Base-by-base conservation (phyloP, 2,329 filamentous ascomycete genomes). In the Fusarium vanettenii region DNA sequence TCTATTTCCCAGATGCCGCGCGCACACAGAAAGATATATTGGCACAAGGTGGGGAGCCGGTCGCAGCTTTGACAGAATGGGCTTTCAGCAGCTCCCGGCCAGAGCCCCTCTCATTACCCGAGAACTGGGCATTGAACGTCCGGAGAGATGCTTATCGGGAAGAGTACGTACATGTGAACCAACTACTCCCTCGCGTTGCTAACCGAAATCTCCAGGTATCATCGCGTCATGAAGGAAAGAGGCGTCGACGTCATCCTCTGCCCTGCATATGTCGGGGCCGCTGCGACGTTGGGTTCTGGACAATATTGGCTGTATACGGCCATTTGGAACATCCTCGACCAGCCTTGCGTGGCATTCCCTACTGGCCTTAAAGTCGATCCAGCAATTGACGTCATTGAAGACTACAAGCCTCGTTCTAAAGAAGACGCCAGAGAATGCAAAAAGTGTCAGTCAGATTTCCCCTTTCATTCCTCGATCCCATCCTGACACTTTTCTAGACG, bases 311-410 rank as follows among this genome's bases (percentile, higher is more conserved):
- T 66, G 25, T 82, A 82, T 61, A 82, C 80, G 1, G 74, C 76
- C 4, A 77, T 81, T 25, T 82, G 79, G 77, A 82, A 82, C 39
- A 74, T 80, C 5, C 78, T 82, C 2, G 81, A 82, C 41, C 75
- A 79, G 14, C 80, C 80, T 1, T 76, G 66, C 29, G 66, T 72
- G 9, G 69, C 78, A 2, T 78, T 82, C 20, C 80, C 81, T 6
- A 81, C 75, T 4, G 78, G 77, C 2, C 25, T 75, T 2, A 69
- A 45, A 55, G 65, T 60, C 11, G 62, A 69, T 22, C 43, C 63
- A 5, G 60, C 62, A 9, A 52, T 72, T 2, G 60, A 66, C 10
- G 57, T 67, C n/a, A n/a, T 62, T 2, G 75, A 73, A 6, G 64
- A 57, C 48, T 64, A 27, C 5, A 33, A 37, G 33, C 33, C 55